phyloP scores from a whole-genome alignment of 1,139 yeast species.

The Hemisphaericaspora subhashii region DNA sequence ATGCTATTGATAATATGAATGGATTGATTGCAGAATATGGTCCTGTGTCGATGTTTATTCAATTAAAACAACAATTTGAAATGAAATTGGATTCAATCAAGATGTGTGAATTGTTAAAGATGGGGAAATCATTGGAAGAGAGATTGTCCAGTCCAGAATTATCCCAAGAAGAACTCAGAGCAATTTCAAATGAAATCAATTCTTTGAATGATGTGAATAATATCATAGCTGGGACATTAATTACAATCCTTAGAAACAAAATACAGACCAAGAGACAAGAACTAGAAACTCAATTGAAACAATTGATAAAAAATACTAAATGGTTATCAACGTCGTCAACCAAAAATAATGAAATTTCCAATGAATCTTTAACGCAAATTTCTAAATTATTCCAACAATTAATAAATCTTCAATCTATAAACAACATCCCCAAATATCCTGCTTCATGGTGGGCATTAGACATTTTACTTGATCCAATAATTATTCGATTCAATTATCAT shows the following conservation, averaged over 20 bases:
- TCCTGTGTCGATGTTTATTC: constrained; percentile 15
- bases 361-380: constrained; percentile 13
- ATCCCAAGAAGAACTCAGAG: constrained; percentile 7
- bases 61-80: constrained; percentile 11
- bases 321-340: constrained; percentile 24
- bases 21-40: constrained; percentile 18
- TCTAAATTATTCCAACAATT: constrained; percentile 20
- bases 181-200: constrained; percentile 3
- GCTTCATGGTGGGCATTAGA: constrained; percentile 60
- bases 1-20: constrained; percentile 17
- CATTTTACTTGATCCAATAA: constrained; percentile 55
- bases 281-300: constrained; percentile 7
- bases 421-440: constrained; percentile 36
- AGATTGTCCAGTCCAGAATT: constrained; percentile 3
- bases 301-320: constrained; percentile 11
- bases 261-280: constrained; percentile 5
- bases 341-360: constrained; percentile 5
- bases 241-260: background rate
- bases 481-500: constrained; percentile 69
- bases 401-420: constrained; percentile 39
- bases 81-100: constrained; percentile 5
- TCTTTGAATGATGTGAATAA: constrained; percentile 1
- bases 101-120: constrained; percentile 4
- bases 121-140: constrained; percentile 4
- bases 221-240: background rate